A percentile compares a stretch with the other conserved stretches of the same genome.
Evolutionary conservation across 2,329 filamentous ascomycete species (phyloP).

Genomic region (Leptographium radiaticola): DNA sequence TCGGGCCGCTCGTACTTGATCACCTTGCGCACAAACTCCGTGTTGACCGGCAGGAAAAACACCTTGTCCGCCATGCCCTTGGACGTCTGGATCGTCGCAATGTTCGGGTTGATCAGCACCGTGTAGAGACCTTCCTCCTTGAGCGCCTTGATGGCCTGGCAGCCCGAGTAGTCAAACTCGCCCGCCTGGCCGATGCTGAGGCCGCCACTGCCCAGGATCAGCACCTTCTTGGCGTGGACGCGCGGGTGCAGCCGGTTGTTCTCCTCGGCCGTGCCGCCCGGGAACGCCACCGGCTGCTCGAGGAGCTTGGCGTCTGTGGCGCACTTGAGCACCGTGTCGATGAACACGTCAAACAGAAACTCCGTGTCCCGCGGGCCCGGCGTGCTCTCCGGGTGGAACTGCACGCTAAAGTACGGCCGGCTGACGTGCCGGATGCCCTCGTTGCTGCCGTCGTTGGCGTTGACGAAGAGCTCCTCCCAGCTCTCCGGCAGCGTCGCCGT

Average conservation of each 20-base stretch:
- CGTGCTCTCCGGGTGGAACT: conserved; percentile 96
- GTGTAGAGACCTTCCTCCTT: conserved; percentile 98
- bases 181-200: conserved; percentile 95
- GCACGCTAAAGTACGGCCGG: conserved; percentile 95
- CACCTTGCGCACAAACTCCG: conserved; percentile 95
- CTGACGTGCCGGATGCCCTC: conserved; percentile 84
- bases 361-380: conserved; percentile 93
- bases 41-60: conserved; percentile 94
- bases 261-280: conserved; percentile 68
- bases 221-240: conserved; percentile 82
- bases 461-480: conserved; percentile 93
- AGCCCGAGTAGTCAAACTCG: conserved; percentile 97
- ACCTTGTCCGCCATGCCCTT: conserved; percentile 97
- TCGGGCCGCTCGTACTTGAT: conserved; percentile 90
- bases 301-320: conserved; percentile 54
- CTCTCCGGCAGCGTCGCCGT: conserved; percentile 57
- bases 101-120: conserved; percentile 96
- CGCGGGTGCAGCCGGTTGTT: conserved; percentile 65
- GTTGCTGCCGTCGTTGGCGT: conserved; percentile 96
- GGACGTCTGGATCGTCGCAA: conserved; percentile 96
- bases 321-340: conserved; percentile 66
- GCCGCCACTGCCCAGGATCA: conserved; percentile 88
- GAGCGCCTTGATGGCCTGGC: conserved; percentile 94
- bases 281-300: conserved; percentile 66
- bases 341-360: conserved; percentile 94